These are phyloP conservation scores for Penicillium ucsense DNA, from an alignment of 495 filamentous ascomycete species.

Conservation along the genomic window DNA sequence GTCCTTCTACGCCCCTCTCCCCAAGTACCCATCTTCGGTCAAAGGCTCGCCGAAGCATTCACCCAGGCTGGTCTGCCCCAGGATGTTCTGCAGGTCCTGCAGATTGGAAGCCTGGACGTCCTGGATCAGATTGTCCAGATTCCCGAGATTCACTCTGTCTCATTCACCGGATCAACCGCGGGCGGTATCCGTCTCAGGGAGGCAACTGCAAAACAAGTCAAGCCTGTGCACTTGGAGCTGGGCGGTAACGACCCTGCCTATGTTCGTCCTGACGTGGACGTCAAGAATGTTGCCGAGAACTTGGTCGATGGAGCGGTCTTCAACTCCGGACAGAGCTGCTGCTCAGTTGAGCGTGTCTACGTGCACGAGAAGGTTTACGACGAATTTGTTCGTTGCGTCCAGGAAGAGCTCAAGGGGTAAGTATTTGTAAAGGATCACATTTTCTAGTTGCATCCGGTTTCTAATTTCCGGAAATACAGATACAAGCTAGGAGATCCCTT, in stretches of 20 bases:
- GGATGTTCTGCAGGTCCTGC: constrained; percentile 80
- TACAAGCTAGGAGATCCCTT: constrained; percentile 86
- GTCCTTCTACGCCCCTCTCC: constrained; percentile 90
- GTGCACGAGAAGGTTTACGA: constrained; percentile 81
- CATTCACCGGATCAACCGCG: constrained; percentile 86
- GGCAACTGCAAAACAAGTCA: constrained; percentile 67
- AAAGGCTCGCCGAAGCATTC: constrained; percentile 73
- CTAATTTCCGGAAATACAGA: constrained; percentile 26
- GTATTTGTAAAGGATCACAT: background rate
- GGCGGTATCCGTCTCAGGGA: constrained; percentile 76
- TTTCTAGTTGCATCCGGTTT: background rate
- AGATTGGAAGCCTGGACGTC: constrained; percentile 62
- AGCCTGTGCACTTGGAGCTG: constrained; percentile 80
- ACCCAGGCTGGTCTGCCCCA: constrained; percentile 66
- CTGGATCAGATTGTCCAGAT: constrained; percentile 69
- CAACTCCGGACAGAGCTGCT: constrained; percentile 96
- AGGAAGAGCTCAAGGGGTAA: constrained; percentile 57
- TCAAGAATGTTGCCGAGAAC: constrained; percentile 82
- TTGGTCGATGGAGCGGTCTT: constrained; percentile 92
- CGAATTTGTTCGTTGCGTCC: constrained; percentile 61
- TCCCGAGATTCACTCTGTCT: constrained; percentile 65
- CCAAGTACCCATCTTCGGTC: constrained; percentile 81
- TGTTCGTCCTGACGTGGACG: constrained; percentile 73
- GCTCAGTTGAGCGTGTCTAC: constrained; percentile 85
- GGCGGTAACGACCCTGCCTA: constrained; percentile 94